Evolutionary conservation across 495 filamentous ascomycete genomes (phyloP).

Genomic region (Aspergillus bridgeri): DNA sequence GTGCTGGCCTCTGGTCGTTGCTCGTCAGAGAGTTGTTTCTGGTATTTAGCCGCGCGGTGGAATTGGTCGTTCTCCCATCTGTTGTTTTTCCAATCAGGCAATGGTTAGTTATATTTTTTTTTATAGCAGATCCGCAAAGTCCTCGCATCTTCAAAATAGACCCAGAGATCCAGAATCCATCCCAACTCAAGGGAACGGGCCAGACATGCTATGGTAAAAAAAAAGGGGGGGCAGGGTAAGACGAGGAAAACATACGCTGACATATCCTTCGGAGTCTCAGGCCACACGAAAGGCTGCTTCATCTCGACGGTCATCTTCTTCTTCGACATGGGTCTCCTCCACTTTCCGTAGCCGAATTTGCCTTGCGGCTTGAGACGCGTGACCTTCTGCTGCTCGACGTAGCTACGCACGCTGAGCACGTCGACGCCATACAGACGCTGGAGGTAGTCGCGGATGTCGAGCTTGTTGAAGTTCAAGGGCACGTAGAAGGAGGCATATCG

Average conservation of each 20-base stretch:
- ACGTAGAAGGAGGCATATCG: slow-evolving; percentile 81
- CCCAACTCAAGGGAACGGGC: not conserved
- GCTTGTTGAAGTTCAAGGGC: slow-evolving; percentile 84
- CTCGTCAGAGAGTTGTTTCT: slow-evolving; percentile 24
- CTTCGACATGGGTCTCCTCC: slow-evolving; percentile 58
- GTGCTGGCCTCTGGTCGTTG: slow-evolving; percentile 25
- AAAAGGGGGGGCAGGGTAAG: not conserved
- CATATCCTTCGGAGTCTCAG: slow-evolving; percentile 57
- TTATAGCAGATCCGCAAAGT: not conserved
- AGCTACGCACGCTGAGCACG: slow-evolving; percentile 69
- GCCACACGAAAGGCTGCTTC: slow-evolving; percentile 79
- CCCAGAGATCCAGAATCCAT: not conserved
- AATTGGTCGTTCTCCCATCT: slow-evolving; percentile 52
- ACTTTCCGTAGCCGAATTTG: slow-evolving; percentile 36
- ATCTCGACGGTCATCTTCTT: slow-evolving; percentile 94
- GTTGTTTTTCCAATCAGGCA: not conserved
- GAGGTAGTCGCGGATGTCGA: slow-evolving; percentile 88
- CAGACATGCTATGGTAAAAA: too few relatives aligned
- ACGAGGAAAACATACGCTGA: slow-evolving; percentile 44
- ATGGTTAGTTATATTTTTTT: not conserved
- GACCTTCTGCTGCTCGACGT: slow-evolving; percentile 66
- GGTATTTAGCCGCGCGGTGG: slow-evolving; percentile 35
- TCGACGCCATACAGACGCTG: slow-evolving; percentile 68
- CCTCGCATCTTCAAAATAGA: too few relatives aligned
- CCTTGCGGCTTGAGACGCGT: slow-evolving; percentile 36